Evolutionary conservation across 2,329 filamentous ascomycete genomes (phyloP).

Genomic region (Rhinocladiella mackenziei): DNA sequence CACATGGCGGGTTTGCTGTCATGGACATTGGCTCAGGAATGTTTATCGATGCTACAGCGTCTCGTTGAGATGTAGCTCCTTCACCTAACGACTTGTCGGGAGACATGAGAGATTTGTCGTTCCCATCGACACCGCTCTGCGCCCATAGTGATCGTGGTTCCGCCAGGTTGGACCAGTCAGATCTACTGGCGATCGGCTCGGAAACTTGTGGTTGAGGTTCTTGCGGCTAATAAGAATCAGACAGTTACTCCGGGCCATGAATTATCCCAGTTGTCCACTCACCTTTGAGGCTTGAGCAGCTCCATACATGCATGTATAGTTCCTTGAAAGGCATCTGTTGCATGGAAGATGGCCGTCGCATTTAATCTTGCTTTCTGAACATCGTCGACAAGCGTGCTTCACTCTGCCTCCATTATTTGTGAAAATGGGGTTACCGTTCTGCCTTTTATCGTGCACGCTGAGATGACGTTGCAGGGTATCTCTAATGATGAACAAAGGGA

Average conservation of each 20-base stretch:
- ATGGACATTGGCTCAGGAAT: neutral
- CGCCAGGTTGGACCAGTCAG: no score
- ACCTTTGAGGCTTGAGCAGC: neutral
- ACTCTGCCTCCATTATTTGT: neutral
- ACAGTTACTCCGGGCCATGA: no score
- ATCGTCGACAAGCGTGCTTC: neutral
- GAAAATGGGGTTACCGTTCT: neutral
- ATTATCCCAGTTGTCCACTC: neutral
- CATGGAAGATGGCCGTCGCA: neutral
- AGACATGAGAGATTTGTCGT: no score
- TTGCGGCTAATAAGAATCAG: no score
- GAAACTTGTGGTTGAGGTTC: no score
- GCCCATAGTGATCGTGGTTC: no score
- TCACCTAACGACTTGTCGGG: neutral
- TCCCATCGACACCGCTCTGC: no score
- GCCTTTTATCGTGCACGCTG: neutral
- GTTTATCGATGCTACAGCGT: no score
- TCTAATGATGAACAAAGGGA: neutral
- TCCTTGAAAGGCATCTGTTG: neutral
- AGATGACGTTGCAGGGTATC: neutral
- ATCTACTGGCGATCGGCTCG: no score
- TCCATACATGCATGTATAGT: neutral
- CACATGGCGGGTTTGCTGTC: neutral
- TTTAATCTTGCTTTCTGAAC: neutral
- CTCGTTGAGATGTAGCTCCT: neutral